These are phyloP conservation scores for Cercospora zeae-maydis DNA, from an alignment of 2,329 filamentous ascomycete species.

Conservation along the genomic window DNA sequence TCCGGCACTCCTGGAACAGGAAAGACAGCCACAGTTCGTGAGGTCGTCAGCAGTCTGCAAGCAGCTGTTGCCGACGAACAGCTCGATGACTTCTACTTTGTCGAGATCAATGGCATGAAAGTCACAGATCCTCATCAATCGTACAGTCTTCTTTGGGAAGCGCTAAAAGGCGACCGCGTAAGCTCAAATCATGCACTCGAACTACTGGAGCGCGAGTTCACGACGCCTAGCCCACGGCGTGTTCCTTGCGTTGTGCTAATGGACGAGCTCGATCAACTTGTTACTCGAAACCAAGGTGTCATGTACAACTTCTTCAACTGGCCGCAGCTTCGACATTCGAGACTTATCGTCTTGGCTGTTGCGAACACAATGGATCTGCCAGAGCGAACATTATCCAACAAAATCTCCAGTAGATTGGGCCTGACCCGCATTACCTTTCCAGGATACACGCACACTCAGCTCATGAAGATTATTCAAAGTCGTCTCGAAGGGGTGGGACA, in stretches of 20 bases:
- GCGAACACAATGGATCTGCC: slow-evolving; percentile 99
- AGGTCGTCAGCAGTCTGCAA: slow-evolving; percentile 86
- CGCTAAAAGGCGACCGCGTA: slow-evolving; percentile 86
- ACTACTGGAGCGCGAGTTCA: slow-evolving; percentile 88
- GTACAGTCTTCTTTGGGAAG: slow-evolving; percentile 93
- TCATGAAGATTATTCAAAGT: slow-evolving; percentile 97
- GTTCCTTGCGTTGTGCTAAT: slow-evolving; percentile 96
- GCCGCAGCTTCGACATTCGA: slow-evolving; percentile 85
- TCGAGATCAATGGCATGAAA: slow-evolving; percentile 99
- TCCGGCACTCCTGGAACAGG: slow-evolving; percentile 97
- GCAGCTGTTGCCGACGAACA: slow-evolving; percentile 84
- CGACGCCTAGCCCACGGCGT: slow-evolving; percentile 79
- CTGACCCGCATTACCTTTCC: slow-evolving; percentile 95
- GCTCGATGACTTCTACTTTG: slow-evolving; percentile 96
- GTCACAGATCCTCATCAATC: slow-evolving; percentile 97
- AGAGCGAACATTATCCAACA: slow-evolving; percentile 93
- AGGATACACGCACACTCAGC: slow-evolving; percentile 92
- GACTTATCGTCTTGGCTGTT: slow-evolving; percentile 91
- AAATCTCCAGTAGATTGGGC: slow-evolving; percentile 83
- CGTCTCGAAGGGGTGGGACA: slow-evolving; percentile 77
- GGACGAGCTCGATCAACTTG: slow-evolving; percentile 96
- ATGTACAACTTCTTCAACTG: slow-evolving; percentile 99
- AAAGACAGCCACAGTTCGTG: slow-evolving; percentile 94
- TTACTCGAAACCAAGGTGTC: slow-evolving; percentile 97
- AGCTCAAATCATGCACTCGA: slow-evolving; percentile 88